Percentiles rank a stretch among this genome's conserved stretches.
Conservation (phyloP, 2,329 filamentous ascomycete genomes). For the Claviceps sp. region DNA sequence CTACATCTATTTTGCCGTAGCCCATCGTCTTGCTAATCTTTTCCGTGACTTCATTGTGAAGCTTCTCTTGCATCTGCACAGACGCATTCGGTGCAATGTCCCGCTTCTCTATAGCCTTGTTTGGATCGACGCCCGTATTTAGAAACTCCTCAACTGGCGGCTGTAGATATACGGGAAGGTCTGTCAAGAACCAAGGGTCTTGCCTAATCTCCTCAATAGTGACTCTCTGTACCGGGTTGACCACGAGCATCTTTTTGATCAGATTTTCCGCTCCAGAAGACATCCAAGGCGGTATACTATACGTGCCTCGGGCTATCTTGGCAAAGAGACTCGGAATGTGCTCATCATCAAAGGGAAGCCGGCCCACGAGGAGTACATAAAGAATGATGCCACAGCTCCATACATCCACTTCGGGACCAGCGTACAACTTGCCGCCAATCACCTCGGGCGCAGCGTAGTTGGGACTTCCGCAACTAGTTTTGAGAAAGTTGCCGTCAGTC, state of each 20-base stretch:
- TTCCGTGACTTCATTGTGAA: constrained; percentile 83
- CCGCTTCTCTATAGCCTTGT: constrained; percentile 75
- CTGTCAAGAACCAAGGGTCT: constrained; percentile 87
- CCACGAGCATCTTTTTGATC: constrained; percentile 88
- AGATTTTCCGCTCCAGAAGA: constrained; percentile 67
- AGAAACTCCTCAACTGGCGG: constrained; percentile 83
- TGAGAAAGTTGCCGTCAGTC: constrained; percentile 98
- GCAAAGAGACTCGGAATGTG: constrained; percentile 96
- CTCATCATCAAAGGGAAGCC: constrained; percentile 93
- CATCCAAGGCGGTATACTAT: constrained; percentile 84
- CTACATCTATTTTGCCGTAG: constrained; percentile 86
- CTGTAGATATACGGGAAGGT: constrained; percentile 75
- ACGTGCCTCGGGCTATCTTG: constrained; percentile 91
- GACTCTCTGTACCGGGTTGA: constrained; percentile 87
- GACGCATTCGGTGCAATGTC: constrained; percentile 71
- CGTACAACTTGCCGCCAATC: constrained; percentile 94
- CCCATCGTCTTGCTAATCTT: constrained; percentile 98
- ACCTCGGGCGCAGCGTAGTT: constrained; percentile 98
- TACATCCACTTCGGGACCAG: constrained; percentile 93
- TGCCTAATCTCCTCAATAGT: constrained; percentile 87
- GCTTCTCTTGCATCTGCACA: constrained; percentile 67
- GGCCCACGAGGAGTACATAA: constrained; percentile 67
- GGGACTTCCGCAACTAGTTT: constrained; percentile 94
- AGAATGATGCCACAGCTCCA: constrained; percentile 95
- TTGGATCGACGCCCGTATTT: constrained; percentile 86